Base-by-base conservation (phyloP, 2,329 filamentous ascomycete genomes). In the Lasiodiplodia gonubiensis region DNA sequence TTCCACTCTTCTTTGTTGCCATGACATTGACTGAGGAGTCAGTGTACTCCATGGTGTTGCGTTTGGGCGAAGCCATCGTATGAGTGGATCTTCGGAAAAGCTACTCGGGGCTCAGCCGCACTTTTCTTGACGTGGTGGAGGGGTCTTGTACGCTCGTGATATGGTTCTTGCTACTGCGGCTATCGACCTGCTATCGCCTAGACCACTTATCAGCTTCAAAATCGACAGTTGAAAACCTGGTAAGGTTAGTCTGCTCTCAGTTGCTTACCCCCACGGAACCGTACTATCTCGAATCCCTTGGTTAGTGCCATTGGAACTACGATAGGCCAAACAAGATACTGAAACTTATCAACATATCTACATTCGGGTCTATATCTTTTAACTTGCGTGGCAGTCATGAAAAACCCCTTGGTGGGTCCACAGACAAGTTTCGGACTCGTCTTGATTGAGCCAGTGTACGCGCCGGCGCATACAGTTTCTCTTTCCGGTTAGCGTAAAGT, bases 71-170 rank as follows among this genome's bases (percentile, higher is more conserved):
- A 53, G 51, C 51, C 51, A 53, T 53, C 30, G 27, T 11, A 53
- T 53, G 27, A 53, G 51, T 14, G 51, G 51, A 35, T 53, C 51
- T 53, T 53, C 51, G 12, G 51, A 53, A 10, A 53, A 53, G 51
- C 49, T 52, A 23, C 12, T 23, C 6, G 21, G 14, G 12, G 2
- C 4, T 52, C 49, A 52, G 49, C 3, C 49, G 21, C 14, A 10
- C 7, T 12, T 11, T 16, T 14, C 3, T 52, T 14, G 12, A 52
- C 2, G 21, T 7, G 11, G 14, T 11, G 23, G 4, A 8, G n/a
- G 49, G 6, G 14, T 25, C 5, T 6, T 25, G 2, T 25, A 52
- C 49, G 51, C 51, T 25, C 51, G 51, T 6, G 25, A 53, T 18
- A 53, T 53, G 5, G 25, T 53, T 35, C 27, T 53, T 18, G 51